These are phyloP conservation scores for Lachancea quebecensis DNA, from an alignment of 805 yeast genomes.

Conservation along the genomic window DNA sequence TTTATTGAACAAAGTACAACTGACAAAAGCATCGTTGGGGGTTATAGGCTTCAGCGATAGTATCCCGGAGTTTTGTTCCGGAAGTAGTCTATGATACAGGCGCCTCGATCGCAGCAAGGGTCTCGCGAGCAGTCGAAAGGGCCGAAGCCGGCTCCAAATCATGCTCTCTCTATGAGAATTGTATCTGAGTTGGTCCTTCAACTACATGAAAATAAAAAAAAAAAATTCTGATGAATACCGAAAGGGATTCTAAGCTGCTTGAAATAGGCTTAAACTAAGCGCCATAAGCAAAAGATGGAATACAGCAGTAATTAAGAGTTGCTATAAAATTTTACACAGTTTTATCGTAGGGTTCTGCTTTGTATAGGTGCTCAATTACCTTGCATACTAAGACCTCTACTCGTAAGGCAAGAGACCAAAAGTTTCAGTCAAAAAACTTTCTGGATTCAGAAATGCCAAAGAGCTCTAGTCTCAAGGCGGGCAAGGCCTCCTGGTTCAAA, in stretches of 20 bases:
- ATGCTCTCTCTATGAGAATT: neutral
- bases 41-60: constrained; percentile 33
- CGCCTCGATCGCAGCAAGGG: neutral
- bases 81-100: neutral
- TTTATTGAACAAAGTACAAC: constrained; percentile 75
- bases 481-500: constrained; percentile 77
- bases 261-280: too few relatives aligned
- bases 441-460: constrained; percentile 81
- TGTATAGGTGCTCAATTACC: too few relatives aligned
- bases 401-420: neutral
- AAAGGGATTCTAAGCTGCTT: too few relatives aligned
- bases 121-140: neutral
- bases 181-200: neutral
- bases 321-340: neutral
- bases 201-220: neutral
- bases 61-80: constrained; percentile 10
- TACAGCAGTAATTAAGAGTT: neutral
- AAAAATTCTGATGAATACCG: neutral
- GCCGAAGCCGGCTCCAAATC: neutral
- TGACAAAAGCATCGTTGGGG: constrained; percentile 43
- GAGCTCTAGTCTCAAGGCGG: constrained; percentile 84
- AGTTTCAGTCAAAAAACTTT: constrained; percentile 73
- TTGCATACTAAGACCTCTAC: too few relatives aligned
- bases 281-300: too few relatives aligned
- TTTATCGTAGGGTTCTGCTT: neutral